Base-by-base conservation (phyloP, 352 stramenopile species). In the Pilasporangium apinafurcum region DNA sequence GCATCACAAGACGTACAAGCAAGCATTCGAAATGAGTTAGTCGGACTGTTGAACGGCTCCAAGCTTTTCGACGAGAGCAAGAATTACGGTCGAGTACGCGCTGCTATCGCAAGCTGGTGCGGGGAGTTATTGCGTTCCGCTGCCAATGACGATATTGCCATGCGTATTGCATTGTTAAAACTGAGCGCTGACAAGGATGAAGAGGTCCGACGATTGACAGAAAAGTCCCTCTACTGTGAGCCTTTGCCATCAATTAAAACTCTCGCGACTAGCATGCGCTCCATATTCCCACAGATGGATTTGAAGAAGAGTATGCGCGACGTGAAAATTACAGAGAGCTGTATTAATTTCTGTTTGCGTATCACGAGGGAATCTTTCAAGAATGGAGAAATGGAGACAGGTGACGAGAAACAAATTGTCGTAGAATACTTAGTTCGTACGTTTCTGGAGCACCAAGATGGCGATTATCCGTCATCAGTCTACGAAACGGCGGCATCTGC, bases 131-230 rank as follows among this genome's bases (percentile, higher is more conserved):
- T 69, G 43, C 53, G 8, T 7, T 13, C 25, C 30, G 40, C 28
- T 18, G 37, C 46, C 40, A 49, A 58, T 8, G 51, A 64, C 5
- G 48, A 64, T 28, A 56, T 78, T 16, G 41, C 56, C 6, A 65
- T 92, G 36, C 80, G 80, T 4, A 80, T 88, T 36, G 67, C 75
- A 3, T 53, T 87, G 1, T 47, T 92, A 20, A 65, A 62, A 16
- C 51, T 88, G 14, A 54, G 52, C 1, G 39, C 44, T 16, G 56
- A 66, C 49, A 26, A 45, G 22, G 62, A 77, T 40, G 62, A 79
- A 39, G 57, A 77, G n/a, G 75, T 73, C 3, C 49, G 65, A 10
- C 39, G 55, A 9, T 41, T 70, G 8, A 38, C 55, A 8, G 29
- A 55, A 16, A 73, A 75, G 43, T 61, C 68, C 2, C 48, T 85